A percentile compares a stretch with the other conserved stretches of the same genome.
These are phyloP conservation scores for Sextonia rubra DNA, from an alignment of 164 flowering plant genomes.

Conservation along the genomic window DNA sequence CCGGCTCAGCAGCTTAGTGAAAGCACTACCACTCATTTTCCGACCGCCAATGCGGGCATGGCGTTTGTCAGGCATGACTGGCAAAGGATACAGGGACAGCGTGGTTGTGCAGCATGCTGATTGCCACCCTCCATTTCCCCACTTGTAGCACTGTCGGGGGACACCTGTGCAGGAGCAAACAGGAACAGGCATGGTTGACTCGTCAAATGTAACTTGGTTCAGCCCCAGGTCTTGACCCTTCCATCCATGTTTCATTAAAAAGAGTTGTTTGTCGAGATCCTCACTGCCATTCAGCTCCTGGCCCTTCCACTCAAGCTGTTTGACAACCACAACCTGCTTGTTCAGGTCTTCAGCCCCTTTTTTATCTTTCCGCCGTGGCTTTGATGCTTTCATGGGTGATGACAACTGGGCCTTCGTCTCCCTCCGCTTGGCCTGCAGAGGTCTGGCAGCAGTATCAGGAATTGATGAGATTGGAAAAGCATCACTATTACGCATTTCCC, in stretches of 20 bases:
- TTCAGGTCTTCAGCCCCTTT: constrained; percentile 53
- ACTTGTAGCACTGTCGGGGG: constrained; percentile 38
- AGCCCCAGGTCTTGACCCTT: constrained; percentile 27
- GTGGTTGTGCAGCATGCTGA: constrained; percentile 51
- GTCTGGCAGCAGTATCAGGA: constrained; percentile 38
- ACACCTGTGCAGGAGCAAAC: constrained; percentile 46
- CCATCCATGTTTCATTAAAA: constrained; percentile 10
- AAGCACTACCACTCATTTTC: constrained; percentile 37
- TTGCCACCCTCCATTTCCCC: constrained; percentile 54
- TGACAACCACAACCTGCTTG: constrained; percentile 31
- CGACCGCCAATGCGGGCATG: constrained; percentile 38
- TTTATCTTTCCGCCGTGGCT: constrained; percentile 21
- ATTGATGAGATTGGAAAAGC: constrained; percentile 34
- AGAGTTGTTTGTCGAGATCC: constrained; percentile 12
- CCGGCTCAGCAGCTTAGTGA: constrained; percentile 31
- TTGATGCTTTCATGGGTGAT: background rate
- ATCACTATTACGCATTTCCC: constrained; percentile 26
- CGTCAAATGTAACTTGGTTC: constrained; percentile 30
- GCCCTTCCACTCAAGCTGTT: constrained; percentile 62
- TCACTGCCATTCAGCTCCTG: constrained; percentile 38
- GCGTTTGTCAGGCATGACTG: constrained; percentile 32
- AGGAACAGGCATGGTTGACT: constrained; percentile 34
- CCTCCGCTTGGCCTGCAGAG: constrained; percentile 47
- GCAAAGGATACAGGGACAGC: constrained; percentile 37
- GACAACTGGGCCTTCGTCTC: constrained; percentile 3